Percentiles rank a stretch among this genome's conserved stretches.
Evolutionary conservation across 768 basidiomycete genomes (phyloP).

Genomic region (Tephrocybe sp.): DNA sequence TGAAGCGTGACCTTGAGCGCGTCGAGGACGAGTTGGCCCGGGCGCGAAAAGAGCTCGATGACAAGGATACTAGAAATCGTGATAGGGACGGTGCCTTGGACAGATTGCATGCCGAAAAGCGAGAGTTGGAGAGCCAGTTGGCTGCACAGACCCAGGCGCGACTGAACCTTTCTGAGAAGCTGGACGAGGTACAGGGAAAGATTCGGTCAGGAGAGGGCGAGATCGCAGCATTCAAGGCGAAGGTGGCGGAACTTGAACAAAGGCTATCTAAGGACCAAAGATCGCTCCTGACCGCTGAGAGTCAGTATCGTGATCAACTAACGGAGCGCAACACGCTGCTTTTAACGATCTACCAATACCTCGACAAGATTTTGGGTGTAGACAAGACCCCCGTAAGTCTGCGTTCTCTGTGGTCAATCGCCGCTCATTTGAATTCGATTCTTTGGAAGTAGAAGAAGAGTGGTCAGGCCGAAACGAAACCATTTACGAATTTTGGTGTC

Average conservation of each 20-base stretch:
- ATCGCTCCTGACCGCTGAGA: constrained; percentile 66
- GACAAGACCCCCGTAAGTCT: constrained; percentile 77
- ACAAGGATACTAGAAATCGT: constrained; percentile 61
- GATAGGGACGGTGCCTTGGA: constrained; percentile 76
- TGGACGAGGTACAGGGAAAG: constrained; percentile 66
- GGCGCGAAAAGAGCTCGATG: constrained; percentile 66
- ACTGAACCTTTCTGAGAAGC: constrained; percentile 84
- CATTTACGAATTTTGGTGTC: constrained; percentile 89
- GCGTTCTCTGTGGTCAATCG: neutral
- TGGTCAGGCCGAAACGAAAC: constrained; percentile 80
- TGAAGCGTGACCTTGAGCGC: constrained; percentile 81
- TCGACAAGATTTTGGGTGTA: constrained; percentile 91
- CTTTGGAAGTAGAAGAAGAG: constrained; percentile 60
- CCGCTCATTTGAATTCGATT: neutral
- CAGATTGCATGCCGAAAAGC: constrained; percentile 73
- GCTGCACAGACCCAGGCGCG: constrained; percentile 86
- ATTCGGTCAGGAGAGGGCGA: constrained; percentile 74
- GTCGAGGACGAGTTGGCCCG: constrained; percentile 78
- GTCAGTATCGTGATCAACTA: constrained; percentile 86
- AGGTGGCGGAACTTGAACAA: constrained; percentile 74
- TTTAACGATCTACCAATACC: constrained; percentile 90
- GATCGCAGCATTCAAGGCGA: constrained; percentile 53
- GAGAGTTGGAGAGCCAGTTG: constrained; percentile 77
- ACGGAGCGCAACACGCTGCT: constrained; percentile 92
- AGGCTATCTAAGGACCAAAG: constrained; percentile 83